Conservation (phyloP, 2,329 filamentous ascomycete genomes). For the Pseudocercospora vitis region DNA sequence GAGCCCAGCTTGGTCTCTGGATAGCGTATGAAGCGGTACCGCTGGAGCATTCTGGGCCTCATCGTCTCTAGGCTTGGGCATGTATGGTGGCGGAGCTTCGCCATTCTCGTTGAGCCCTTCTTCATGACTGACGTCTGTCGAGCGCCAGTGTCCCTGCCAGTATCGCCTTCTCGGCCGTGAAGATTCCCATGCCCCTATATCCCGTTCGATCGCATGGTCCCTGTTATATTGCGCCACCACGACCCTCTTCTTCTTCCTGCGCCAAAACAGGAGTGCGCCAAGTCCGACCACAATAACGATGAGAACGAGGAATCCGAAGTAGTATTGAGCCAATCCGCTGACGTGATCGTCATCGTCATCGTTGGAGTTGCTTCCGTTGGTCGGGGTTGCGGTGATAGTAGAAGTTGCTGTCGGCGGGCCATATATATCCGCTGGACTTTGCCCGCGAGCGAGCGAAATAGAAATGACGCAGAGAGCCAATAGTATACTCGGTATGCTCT, state of each 20-base stretch:
- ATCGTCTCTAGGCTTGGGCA: slow-evolving; percentile 34
- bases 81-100: slow-evolving; percentile 66
- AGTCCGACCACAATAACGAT: slow-evolving; percentile 50
- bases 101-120: slow-evolving; percentile 65
- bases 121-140: slow-evolving; percentile 33
- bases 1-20: slow-evolving; percentile 38
- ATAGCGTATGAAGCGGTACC: slow-evolving; percentile 43
- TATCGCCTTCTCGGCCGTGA: slow-evolving; percentile 29
- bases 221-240: slow-evolving; percentile 15
- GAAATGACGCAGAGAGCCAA: neutral
- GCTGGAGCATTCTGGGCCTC: slow-evolving; percentile 26
- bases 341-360: slow-evolving; percentile 14
- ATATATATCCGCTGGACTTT: too few relatives aligned
- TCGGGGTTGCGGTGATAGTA: too few relatives aligned
- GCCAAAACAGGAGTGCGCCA: slow-evolving; percentile 47
- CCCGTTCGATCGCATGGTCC: slow-evolving; percentile 19
- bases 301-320: slow-evolving; percentile 59
- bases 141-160: slow-evolving; percentile 30
- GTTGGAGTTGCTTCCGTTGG: too few relatives aligned
- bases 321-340: slow-evolving; percentile 46
- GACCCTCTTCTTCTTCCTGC: slow-evolving; percentile 40
- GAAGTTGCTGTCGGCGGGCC: too few relatives aligned
- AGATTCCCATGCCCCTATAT: slow-evolving; percentile 19
- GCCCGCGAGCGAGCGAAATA: neutral
- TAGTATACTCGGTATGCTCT: neutral